These are phyloP conservation scores for Eucalyptus shirleyi DNA, from an alignment of 345 rosid species.

Conservation along the genomic window DNA sequence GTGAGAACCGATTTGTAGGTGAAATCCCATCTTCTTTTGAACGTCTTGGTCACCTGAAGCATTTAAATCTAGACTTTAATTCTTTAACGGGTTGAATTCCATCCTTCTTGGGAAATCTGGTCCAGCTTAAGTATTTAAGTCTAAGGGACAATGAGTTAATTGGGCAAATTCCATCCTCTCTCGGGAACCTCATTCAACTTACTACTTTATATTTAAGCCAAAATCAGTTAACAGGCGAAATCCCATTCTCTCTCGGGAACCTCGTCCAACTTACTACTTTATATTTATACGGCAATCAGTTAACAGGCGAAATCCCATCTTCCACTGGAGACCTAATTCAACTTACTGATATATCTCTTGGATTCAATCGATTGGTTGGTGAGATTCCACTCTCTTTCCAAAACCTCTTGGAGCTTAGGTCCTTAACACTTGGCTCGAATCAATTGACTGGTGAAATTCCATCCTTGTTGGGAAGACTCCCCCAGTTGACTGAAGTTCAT, in stretches of 20 bases:
- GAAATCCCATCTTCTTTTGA: neutral
- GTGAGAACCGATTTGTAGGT: neutral
- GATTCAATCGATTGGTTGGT: neutral
- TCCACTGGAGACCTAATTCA: neutral
- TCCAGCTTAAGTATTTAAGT: neutral
- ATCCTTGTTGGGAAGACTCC: neutral
- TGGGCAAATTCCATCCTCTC: no score
- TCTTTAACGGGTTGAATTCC: neutral
- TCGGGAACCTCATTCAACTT: no score
- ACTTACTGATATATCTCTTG: neutral
- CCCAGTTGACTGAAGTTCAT: fast-evolving
- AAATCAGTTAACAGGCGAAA: no score
- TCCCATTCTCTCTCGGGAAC: no score
- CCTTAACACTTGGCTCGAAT: fast-evolving
- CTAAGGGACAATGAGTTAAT: no score
- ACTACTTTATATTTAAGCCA: fast-evolving
- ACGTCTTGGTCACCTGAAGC: neutral
- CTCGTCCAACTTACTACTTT: neutral
- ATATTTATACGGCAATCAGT: fast-evolving
- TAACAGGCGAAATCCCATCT: neutral
- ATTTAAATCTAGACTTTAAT: neutral
- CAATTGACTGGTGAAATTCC: constrained; percentile 1
- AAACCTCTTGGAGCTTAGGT: neutral
- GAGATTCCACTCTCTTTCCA: neutral
- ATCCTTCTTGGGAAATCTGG: neutral